Conservation (phyloP, 2,329 filamentous ascomycete genomes). For the Nothomitra cinnamomea region DNA sequence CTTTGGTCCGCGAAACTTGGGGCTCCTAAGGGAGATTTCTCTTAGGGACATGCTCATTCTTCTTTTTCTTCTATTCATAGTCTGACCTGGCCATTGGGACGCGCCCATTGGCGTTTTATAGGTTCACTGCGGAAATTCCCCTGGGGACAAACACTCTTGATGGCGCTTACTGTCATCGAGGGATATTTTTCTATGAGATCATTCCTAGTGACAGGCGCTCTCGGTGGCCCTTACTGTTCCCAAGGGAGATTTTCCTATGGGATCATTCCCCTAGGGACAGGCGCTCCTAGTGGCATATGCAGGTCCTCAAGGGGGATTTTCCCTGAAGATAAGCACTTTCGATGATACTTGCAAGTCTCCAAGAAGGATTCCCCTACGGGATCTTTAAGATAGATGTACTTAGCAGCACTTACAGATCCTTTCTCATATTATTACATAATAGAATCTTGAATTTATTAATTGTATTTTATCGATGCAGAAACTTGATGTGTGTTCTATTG, state of each 20-base stretch:
- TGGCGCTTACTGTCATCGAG: not conserved
- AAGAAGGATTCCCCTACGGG: not conserved
- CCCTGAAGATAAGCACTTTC: not conserved
- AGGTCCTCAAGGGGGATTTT: not conserved
- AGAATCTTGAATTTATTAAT: no score
- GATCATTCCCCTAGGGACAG: not conserved
- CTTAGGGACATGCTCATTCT: not conserved
- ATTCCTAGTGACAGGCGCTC: not conserved
- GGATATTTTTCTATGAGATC: slow-evolving; percentile 1
- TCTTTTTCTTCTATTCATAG: not conserved
- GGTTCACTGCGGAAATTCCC: not conserved
- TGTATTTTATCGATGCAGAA: slow-evolving; percentile 1
- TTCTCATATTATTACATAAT: not conserved
- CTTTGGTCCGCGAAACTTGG: not conserved
- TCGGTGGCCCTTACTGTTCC: not conserved
- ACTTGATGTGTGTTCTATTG: no score
- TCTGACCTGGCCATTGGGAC: not conserved
- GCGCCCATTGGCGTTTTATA: not conserved
- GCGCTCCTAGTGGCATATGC: not conserved
- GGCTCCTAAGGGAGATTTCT: not conserved
- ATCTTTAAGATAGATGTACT: slow-evolving; percentile 1
- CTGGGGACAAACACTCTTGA: not conserved
- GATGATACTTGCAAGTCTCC: not conserved
- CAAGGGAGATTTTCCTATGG: not conserved
- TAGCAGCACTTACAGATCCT: slow-evolving; percentile 1